Conservation (phyloP, 176 grass and related monocot species). For the Zoysia pacifica region DNA sequence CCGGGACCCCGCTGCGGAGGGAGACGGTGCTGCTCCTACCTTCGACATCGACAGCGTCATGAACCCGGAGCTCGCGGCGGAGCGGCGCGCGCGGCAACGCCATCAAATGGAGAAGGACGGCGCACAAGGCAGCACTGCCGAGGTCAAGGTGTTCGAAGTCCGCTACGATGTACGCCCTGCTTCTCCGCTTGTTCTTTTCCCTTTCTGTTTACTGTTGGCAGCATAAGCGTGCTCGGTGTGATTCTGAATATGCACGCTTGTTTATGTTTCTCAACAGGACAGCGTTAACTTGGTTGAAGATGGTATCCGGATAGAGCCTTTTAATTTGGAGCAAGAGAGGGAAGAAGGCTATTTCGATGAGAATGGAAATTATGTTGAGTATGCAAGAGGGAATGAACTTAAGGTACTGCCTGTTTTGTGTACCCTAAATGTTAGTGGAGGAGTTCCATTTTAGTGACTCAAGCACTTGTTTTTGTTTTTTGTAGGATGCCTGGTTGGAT, state of each 20-base stretch:
- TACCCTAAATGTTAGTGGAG: not conserved
- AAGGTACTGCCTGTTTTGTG: slow-evolving; percentile 53
- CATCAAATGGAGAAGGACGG: slow-evolving; percentile 50
- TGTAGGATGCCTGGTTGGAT: slow-evolving; percentile 95
- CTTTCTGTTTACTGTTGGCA: not conserved
- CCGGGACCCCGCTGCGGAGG: slow-evolving; percentile 27
- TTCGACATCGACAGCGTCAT: slow-evolving; percentile 56
- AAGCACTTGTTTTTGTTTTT: slow-evolving; percentile 7
- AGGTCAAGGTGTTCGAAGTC: slow-evolving; percentile 63
- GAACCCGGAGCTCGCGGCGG: slow-evolving; percentile 65
- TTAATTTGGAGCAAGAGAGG: slow-evolving; percentile 93
- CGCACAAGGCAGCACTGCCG: slow-evolving; percentile 38
- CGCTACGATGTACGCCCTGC: slow-evolving; percentile 56
- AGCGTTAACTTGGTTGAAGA: slow-evolving; percentile 73
- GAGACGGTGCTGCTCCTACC: not conserved
- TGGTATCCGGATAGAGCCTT: slow-evolving; percentile 89
- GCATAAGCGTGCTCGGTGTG: slow-evolving; percentile 14
- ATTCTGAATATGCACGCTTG: not conserved
- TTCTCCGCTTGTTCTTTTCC: not conserved
- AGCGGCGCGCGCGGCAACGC: slow-evolving; percentile 67
- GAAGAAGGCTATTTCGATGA: slow-evolving; percentile 97
- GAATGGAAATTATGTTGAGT: slow-evolving; percentile 90
- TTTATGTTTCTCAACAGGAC: slow-evolving; percentile 61
- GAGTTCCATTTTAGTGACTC: slow-evolving; percentile 10
- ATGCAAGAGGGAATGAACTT: slow-evolving; percentile 71